Evolutionary conservation across 2,329 filamentous ascomycete species (phyloP).

Genomic region (Phoma sp.): DNA sequence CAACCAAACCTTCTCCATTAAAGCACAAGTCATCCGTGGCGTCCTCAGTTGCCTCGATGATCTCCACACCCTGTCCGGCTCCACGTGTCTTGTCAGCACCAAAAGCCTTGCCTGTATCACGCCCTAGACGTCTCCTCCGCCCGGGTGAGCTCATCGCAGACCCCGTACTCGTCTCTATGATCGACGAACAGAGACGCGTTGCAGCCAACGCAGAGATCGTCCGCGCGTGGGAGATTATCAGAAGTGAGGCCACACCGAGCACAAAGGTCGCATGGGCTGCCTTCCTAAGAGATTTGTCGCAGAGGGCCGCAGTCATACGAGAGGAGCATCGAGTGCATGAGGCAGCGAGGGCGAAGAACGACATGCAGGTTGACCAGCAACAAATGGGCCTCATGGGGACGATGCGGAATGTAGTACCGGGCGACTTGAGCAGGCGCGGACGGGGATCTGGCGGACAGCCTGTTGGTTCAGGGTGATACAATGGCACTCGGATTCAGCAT

Average conservation of each 20-base stretch:
- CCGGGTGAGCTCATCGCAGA: not conserved
- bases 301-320: not conserved
- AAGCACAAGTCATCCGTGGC: not conserved
- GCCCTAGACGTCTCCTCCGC: not conserved
- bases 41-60: not conserved
- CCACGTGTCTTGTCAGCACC: not conserved
- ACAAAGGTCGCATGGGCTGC: not conserved
- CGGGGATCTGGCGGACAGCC: no score
- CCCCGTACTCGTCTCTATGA: no score
- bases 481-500: no score
- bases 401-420: no score
- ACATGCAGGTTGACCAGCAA: no score
- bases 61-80: not conserved
- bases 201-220: no score
- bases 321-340: not conserved
- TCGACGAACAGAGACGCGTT: no score
- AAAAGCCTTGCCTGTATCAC: no score
- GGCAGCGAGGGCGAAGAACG: no score
- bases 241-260: not conserved
- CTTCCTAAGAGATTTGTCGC: not conserved
- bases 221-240: conserved; percentile 2
- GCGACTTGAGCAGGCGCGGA: no score
- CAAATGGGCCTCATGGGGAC: no score
- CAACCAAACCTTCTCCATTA: not conserved
- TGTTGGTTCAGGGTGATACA: no score